These are phyloP conservation scores for Pestalotiopsis sp. DNA, from an alignment of 2,329 filamentous ascomycete genomes.

Conservation along the genomic window DNA sequence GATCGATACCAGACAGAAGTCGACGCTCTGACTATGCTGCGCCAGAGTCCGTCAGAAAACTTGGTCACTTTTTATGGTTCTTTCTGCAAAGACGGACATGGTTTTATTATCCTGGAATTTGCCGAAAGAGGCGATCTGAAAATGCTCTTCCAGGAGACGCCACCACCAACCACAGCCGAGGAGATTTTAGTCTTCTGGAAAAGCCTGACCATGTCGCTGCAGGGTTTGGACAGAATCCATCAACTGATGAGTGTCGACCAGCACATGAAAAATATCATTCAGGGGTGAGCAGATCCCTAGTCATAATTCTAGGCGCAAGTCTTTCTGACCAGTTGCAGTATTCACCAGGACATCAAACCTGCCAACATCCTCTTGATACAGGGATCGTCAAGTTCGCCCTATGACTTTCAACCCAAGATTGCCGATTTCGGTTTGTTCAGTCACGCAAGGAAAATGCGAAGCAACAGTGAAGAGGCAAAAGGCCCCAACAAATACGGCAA, in stretches of 20 bases:
- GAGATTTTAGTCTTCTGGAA: slow-evolving; percentile 16
- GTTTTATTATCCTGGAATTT: slow-evolving; percentile 21
- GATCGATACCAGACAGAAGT: slow-evolving; percentile 19
- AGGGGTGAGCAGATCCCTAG: slow-evolving; percentile 16
- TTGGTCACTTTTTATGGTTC: slow-evolving; percentile 23
- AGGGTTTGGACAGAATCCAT: slow-evolving; percentile 17
- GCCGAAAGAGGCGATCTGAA: slow-evolving; percentile 20
- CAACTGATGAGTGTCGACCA: slow-evolving; percentile 13
- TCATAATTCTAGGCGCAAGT: no score
- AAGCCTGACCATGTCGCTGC: slow-evolving; percentile 16
- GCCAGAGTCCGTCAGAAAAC: slow-evolving; percentile 13
- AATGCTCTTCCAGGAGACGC: slow-evolving; percentile 13
- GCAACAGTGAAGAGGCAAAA: neutral
- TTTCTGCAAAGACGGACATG: slow-evolving; percentile 18
- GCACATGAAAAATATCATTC: slow-evolving; percentile 11
- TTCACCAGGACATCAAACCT: slow-evolving; percentile 24
- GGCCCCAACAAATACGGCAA: slow-evolving; percentile 1
- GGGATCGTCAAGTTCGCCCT: slow-evolving; percentile 17
- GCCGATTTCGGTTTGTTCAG: slow-evolving; percentile 21
- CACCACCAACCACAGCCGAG: slow-evolving; percentile 7
- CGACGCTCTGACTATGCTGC: slow-evolving; percentile 17
- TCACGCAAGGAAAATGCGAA: slow-evolving; percentile 2
- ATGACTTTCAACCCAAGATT: slow-evolving; percentile 22
- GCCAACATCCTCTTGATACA: slow-evolving; percentile 21
- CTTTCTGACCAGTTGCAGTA: slow-evolving; percentile 11